Evolutionary conservation across 345 rosid genomes (phyloP).

Genomic region (Syzygium oleosum): DNA sequence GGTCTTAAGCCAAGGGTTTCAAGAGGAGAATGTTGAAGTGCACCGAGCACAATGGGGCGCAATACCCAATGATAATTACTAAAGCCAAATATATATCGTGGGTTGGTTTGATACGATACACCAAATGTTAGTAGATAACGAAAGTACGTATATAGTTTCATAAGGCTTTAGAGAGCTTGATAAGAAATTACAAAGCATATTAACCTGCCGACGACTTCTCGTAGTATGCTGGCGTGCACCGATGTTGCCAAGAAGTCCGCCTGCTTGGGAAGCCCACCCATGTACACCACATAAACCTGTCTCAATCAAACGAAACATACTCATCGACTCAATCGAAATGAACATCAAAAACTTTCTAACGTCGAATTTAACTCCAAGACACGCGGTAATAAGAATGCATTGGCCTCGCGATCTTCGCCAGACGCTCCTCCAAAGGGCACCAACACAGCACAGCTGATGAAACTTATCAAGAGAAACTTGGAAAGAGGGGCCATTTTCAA

Average conservation of each 20-base stretch:
- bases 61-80: no score
- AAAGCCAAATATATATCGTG: no score
- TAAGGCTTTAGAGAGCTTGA: neutral
- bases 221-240: constrained; percentile 8
- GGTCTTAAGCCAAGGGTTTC: no score
- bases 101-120: no score
- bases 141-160: neutral
- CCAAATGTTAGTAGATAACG: neutral
- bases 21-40: no score
- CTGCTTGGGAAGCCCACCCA: constrained; percentile 5
- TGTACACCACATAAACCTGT: constrained; percentile 21
- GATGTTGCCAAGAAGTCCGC: neutral
- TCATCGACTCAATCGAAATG: neutral
- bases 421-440: no score
- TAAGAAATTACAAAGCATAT: neutral
- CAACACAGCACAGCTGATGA: no score
- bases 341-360: neutral
- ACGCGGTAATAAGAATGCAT: neutral
- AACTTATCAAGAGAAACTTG: no score
- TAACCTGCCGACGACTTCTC: constrained; percentile 10
- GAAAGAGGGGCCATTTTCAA: no score
- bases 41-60: no score
- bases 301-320: no score
- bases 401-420: neutral
- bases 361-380: neutral